Evolutionary conservation across 768 basidiomycete species (phyloP), one percentile per base, ranked within the genome.

Genomic region (Xerocomus spinulosus): DNA sequence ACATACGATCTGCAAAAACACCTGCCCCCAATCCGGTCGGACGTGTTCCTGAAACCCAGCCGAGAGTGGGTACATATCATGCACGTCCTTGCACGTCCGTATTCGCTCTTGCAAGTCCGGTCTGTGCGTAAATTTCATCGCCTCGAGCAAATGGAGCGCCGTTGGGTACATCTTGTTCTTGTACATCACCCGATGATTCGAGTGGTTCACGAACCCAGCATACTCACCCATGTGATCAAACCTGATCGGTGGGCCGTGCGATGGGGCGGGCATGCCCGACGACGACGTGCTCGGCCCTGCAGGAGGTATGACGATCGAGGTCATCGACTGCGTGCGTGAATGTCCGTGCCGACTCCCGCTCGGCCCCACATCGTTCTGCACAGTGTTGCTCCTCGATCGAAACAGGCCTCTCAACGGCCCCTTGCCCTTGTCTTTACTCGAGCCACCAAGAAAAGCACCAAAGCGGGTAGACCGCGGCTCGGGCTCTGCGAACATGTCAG

Each of bases 71-170:
- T 61, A 63, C 67, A 70, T 74, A 13, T 73, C 70, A 35, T 64
- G 63, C n/a, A 68, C 64, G 20, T 62, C 70, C n/a, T 57, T 58
- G 49, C 68, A 68, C 12, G 50, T 56, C 44, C 85, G 73, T 47
- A 90, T 83, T 24, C 57, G 55, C 46, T 86, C 81, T 10, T 80
- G 80, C 15, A 85, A 55, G 0, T 77, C 74, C 0, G 77, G 78
- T 3, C 70, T 69, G 18, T 70, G 62, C 30, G 80, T 57, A 62
- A 81, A 91, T 61, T 85, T 85, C 58, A 85, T 69, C 9, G 87
- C 86, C 64, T 91, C 86, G 45, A 80, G 76, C n/a, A 91, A 72
- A 54, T 91, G 88, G 56, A 81, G 64, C 9, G 83, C 88, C 2
- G 80, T 84, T 2, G 85, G 85, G 55, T 82, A 92, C 34, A 66